Evolutionary conservation across 2,329 filamentous ascomycete genomes (phyloP).

Genomic region (Beauveria bassiana): DNA sequence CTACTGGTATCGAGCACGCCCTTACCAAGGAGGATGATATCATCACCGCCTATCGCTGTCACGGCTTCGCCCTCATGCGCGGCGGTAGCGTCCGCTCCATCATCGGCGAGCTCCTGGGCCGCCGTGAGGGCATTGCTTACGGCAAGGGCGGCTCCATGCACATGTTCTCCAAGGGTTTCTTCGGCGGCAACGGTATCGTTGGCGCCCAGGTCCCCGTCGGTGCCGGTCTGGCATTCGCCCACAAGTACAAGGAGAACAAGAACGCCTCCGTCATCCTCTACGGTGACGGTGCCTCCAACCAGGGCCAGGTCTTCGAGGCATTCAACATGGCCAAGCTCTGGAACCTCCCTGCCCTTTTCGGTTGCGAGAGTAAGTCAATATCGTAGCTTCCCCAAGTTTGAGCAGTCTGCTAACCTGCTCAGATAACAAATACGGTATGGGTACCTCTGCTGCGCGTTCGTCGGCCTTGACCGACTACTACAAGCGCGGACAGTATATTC

Average conservation of each 20-base stretch:
- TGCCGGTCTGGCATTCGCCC: conserved; percentile 91
- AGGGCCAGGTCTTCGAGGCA: conserved; percentile 98
- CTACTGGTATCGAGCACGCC: conserved; percentile 92
- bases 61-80: conserved; percentile 97
- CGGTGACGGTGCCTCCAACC: conserved; percentile 97
- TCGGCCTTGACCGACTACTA: conserved; percentile 98
- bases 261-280: conserved; percentile 86
- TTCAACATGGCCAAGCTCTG: conserved; percentile 99
- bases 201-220: conserved; percentile 97
- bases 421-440: conserved; percentile 99
- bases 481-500: conserved; percentile 99
- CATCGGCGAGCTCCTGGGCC: conserved; percentile 90
- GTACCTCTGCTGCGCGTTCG: conserved; percentile 87
- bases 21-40: conserved; percentile 86
- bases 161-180: conserved; percentile 98
- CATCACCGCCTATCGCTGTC: conserved; percentile 98
- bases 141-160: conserved; percentile 99
- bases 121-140: conserved; percentile 93
- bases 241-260: conserved; percentile 85
- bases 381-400: conserved; percentile 9
- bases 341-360: conserved; percentile 92
- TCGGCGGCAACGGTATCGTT: conserved; percentile 97
- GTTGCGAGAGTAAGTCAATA: conserved; percentile 80
- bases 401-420: not conserved
- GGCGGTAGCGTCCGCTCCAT: conserved; percentile 85